Evolutionary conservation across 805 yeast species (phyloP).

Genomic region (Cyberlindnera misumaiensis): DNA sequence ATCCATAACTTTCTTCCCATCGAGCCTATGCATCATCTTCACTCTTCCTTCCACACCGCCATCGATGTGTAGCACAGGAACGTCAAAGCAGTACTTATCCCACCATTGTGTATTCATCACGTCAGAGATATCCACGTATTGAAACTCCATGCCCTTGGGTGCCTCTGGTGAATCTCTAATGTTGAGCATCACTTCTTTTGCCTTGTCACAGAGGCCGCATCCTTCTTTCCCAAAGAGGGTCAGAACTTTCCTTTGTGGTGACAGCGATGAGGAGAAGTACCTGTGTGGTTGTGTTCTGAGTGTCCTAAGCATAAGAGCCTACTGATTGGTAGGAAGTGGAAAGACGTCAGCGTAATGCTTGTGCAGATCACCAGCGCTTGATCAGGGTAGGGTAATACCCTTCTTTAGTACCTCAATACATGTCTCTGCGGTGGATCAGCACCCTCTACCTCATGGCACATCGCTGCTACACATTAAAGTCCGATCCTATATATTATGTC

Average conservation of each 20-base stretch:
- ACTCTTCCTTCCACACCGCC: conserved; percentile 38
- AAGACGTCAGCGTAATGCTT: no score
- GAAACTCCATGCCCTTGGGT: conserved; percentile 26
- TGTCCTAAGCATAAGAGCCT: background rate
- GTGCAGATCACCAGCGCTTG: no score
- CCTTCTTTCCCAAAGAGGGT: conserved; percentile 65
- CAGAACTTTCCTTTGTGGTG: conserved; percentile 24
- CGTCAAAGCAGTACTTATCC: conserved; percentile 69
- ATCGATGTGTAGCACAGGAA: conserved; percentile 70
- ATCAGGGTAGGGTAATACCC: no score
- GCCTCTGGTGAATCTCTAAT: conserved; percentile 26
- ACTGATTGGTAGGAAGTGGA: no score
- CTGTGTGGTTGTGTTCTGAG: background rate
- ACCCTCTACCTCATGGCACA: no score
- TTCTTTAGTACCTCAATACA: no score
- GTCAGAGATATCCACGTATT: conserved; percentile 49
- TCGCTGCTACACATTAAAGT: no score
- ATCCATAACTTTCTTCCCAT: conserved; percentile 45
- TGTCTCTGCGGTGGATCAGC: no score
- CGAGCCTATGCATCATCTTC: conserved; percentile 63
- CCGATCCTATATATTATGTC: background rate
- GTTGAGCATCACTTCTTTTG: conserved; percentile 41
- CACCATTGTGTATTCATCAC: conserved; percentile 59
- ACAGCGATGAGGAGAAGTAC: conserved; percentile 1
- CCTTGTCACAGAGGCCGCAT: conserved; percentile 64